Conservation (phyloP, 345 rosid species). For the Boechera retrofracta region DNA sequence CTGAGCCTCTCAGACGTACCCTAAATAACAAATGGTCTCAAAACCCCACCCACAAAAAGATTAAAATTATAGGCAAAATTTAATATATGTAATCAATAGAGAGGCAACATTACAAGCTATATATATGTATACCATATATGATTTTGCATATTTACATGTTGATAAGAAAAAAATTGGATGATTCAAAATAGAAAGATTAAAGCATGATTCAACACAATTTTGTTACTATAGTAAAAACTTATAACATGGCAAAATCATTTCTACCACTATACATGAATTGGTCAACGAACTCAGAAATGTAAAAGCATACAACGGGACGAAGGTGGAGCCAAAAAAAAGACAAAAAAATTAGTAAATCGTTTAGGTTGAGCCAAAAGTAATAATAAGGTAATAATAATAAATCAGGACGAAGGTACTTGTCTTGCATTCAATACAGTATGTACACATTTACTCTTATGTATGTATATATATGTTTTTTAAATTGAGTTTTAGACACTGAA, state of each 20-base stretch:
- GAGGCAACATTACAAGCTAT: not conserved
- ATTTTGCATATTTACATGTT: not conserved
- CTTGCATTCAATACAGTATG: conserved; percentile 31
- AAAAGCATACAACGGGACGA: not conserved
- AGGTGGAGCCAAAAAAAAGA: not conserved
- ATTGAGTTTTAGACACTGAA: not conserved
- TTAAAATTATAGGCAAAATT: too few relatives aligned
- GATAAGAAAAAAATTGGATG: not conserved
- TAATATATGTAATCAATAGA: not conserved
- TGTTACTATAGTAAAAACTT: not conserved
- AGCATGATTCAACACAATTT: not conserved
- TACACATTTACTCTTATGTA: not conserved
- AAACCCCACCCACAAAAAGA: too few relatives aligned
- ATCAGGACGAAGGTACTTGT: conserved; percentile 29
- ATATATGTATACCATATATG: not conserved
- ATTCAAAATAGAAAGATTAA: not conserved
- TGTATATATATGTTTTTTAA: not conserved
- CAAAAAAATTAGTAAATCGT: not conserved
- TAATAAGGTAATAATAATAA: conserved; percentile 67
- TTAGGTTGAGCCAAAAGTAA: conserved; percentile 43
- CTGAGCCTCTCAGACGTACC: conserved; percentile 42
- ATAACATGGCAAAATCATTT: not conserved
- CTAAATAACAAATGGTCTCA: conserved; percentile 26
- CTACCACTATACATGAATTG: conserved; percentile 4
- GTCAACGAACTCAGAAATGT: conserved; percentile 1